phyloP scores from a whole-genome alignment of 73 alveolate species.

The Paramecium sonneborni region DNA sequence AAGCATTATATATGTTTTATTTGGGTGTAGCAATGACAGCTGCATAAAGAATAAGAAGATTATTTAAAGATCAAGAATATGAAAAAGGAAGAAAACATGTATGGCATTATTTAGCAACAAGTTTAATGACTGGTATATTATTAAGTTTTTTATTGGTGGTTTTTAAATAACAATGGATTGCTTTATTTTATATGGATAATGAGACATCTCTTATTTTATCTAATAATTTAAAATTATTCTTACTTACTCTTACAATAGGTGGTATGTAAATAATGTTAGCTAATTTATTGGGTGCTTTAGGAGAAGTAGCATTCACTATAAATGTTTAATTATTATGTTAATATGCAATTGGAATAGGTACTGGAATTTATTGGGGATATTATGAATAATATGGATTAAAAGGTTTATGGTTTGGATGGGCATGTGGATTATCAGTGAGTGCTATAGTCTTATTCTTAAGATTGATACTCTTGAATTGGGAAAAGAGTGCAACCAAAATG shows the following conservation, averaged over 20 bases:
- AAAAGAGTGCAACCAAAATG: background rate
- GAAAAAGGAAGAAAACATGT: background rate
- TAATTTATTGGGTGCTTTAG: background rate
- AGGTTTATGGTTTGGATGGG: constrained; percentile 36
- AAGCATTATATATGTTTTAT: background rate
- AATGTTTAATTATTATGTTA: background rate
- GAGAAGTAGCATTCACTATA: background rate
- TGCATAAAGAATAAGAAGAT: background rate
- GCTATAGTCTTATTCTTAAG: background rate
- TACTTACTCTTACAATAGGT: background rate
- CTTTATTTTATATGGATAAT: background rate
- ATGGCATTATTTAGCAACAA: background rate
- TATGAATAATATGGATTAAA: background rate
- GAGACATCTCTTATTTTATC: background rate
- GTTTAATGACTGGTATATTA: background rate
- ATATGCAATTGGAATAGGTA: constrained; percentile 8
- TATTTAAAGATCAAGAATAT: background rate
- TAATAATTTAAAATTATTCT: background rate
- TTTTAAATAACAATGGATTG: background rate
- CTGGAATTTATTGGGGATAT: background rate
- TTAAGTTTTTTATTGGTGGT: background rate
- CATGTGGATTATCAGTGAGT: background rate
- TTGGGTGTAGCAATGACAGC: background rate
- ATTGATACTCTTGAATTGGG: background rate
- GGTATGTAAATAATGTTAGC: background rate